A percentile compares a stretch with the other conserved stretches of the same genome.
Conservation (phyloP, 2,329 filamentous ascomycete species). For the Pyrenophora graminea region DNA sequence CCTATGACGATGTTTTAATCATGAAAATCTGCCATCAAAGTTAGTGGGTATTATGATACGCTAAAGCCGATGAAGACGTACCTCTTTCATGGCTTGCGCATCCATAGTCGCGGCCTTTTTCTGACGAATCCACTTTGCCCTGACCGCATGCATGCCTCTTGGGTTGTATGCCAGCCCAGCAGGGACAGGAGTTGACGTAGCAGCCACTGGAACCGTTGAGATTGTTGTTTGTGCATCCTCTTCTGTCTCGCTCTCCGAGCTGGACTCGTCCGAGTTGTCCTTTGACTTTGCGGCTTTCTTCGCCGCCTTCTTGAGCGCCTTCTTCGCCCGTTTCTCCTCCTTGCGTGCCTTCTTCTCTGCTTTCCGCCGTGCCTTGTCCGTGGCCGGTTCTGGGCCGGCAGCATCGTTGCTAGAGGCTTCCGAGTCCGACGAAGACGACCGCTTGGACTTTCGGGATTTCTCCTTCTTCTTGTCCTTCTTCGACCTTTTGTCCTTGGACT, state of each 20-base stretch:
- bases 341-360: conserved; percentile 52
- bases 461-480: conserved; percentile 41
- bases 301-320: conserved; percentile 53
- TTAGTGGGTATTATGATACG: conserved; percentile 13
- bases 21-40: conserved; percentile 39
- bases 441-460: conserved; percentile 35
- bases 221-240: conserved; percentile 35
- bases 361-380: conserved; percentile 48
- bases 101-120: conserved; percentile 85
- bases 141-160: conserved; percentile 70
- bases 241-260: conserved; percentile 35
- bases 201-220: conserved; percentile 44
- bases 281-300: conserved; percentile 46
- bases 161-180: conserved; percentile 45
- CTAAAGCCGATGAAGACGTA: conserved; percentile 45
- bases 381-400: conserved; percentile 43
- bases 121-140: conserved; percentile 83
- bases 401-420: conserved; percentile 25
- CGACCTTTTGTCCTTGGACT: conserved; percentile 34
- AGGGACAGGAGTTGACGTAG: conserved; percentile 52
- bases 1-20: conserved; percentile 42
- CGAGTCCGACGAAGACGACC: conserved; percentile 23
- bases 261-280: conserved; percentile 27
- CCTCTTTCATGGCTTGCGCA: conserved; percentile 82
- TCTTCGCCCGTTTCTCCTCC: conserved; percentile 53